Percentiles rank a stretch among this genome's conserved stretches.
Conservation (phyloP, 768 basidiomycete species). For the Boletus insuetus region DNA sequence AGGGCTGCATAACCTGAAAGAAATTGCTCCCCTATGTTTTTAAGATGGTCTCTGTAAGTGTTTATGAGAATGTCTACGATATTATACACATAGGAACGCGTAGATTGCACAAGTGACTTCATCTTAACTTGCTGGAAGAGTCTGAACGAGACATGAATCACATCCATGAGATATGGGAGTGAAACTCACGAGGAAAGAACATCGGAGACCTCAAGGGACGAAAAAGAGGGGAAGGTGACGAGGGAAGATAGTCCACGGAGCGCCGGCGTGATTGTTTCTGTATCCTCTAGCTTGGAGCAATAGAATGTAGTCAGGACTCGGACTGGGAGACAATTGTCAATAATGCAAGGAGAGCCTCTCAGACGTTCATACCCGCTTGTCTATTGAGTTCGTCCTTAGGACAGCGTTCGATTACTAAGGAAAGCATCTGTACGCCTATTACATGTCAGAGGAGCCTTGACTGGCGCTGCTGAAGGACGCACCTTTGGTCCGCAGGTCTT, state of each 20-base stretch:
- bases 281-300: conserved; percentile 82
- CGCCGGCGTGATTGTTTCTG: conserved; percentile 79
- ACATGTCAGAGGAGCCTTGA: not conserved
- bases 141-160: conserved; percentile 37
- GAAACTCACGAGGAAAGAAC: conserved; percentile 56
- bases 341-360: not conserved
- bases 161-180: not conserved
- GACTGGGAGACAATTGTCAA: conserved; percentile 45
- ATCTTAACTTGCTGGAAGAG: conserved; percentile 77
- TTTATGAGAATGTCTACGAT: conserved; percentile 67
- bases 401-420: conserved; percentile 61
- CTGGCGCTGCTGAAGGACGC: conserved; percentile 3
- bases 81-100: conserved; percentile 75
- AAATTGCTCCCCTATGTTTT: conserved; percentile 70
- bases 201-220: conserved; percentile 58
- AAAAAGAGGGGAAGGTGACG: conserved; percentile 59
- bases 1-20: conserved; percentile 70
- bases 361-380: conserved; percentile 65
- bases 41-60: conserved; percentile 50
- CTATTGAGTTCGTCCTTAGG: conserved; percentile 66
- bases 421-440: conserved; percentile 81
- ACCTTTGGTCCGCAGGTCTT: conserved; percentile 79
- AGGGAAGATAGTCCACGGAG: conserved; percentile 73
- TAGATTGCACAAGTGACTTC: conserved; percentile 77
- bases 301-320: conserved; percentile 83